Base-by-base conservation (phyloP, 2,329 filamentous ascomycete species). In the Xylariaceae sp. region DNA sequence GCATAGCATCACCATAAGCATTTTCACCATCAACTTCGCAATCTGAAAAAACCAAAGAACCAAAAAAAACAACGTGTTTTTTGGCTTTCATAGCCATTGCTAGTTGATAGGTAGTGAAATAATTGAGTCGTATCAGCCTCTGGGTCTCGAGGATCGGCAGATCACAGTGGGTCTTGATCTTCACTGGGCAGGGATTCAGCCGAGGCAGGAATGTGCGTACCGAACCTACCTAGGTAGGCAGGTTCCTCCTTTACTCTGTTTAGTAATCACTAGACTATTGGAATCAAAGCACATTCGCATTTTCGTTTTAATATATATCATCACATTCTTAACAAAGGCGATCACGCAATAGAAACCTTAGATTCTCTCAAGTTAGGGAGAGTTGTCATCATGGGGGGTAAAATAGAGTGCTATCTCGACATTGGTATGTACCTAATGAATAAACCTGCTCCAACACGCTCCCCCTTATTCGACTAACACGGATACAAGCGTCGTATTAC, bases 371-470 rank as follows among this genome's bases (percentile, higher is more conserved):
- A 12, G 6, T 26, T 8, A 26, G 21, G 40, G 5, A 36, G 23
- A 36, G 19, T n/a, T 6, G 28, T 9, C 66, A 72, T 40, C 34
- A 88, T 89, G 86, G 78, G 77, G 17, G 80, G 82, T 51, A 81
- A 81, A 53, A 89, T 91, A 63, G 85, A 88, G 60, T 82, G 80
- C 57, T 90, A 89, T 67, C 61, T 90, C 53, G 88, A 91, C 73
- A 82, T 87, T 67, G 83, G 87, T 89, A 74, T 59, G 79, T 59
- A 33, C 50, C n/a, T n/a, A n/a, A n/a, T n/a, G n/a, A n/a, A n/a
- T n/a, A n/a, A n/a, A n/a, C n/a, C n/a, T n/a, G n/a, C n/a, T 24
- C 8, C 46, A 21, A 14, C 36, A 43, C 9, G 3, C 26, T 8
- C 16, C 36, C 3, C 12, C 14, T 21, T 31, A 39, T 21, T 34